Base-by-base conservation (phyloP, 2,329 filamentous ascomycete species). In the Sarocladium kiliense region DNA sequence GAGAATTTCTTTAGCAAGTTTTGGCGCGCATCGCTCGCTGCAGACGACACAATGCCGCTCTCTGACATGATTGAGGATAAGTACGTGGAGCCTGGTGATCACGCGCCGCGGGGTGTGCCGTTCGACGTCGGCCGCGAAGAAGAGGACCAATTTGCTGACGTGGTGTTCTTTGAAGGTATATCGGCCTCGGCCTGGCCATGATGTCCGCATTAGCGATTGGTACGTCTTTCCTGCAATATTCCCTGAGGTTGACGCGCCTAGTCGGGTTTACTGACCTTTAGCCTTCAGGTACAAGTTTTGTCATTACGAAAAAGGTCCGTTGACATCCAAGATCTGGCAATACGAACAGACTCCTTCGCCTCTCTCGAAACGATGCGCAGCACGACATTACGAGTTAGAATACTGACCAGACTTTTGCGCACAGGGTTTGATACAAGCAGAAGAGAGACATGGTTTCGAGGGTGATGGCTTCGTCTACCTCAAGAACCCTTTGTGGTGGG, bases 401-500 rank as follows among this genome's bases (percentile, higher is more conserved):
- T 18, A 47, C 53, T 58, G 47, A 55, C 27, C 27, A 30, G 19
- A n/a, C 39, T 12, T n/a, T 9, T 6, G 9, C 18, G 12, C 16
- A 19, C 27, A 93, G 88, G 93, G 93, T 61, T 81, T 99, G 63
- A 91, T 92, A 71, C 89, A 96, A 72, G 90, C 91, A 60, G 90
- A 89, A 67, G 87, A 96, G 73, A 83, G 85, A 64, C 92, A 97
- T 75, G 95, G 94, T 49, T 99, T 97, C 68, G 91, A 97, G 69
- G 94, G 95, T 63, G 94, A 97, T 65, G 94, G 94, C 56, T 99
- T 89, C 71, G 87, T 91, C 68, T 99, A 99, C 72, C 74, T 99
- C 56, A 89, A 87, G 69, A 97, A 89, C 69, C 92, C 93, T n/a
- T 79, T 93, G 64, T 99, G 94, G 94, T 99, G 94, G 94, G 89